Evolutionary conservation across 2,329 filamentous ascomycete genomes (phyloP), one percentile per base, ranked within the genome.

Genomic region (Epicoccum sorghinum): DNA sequence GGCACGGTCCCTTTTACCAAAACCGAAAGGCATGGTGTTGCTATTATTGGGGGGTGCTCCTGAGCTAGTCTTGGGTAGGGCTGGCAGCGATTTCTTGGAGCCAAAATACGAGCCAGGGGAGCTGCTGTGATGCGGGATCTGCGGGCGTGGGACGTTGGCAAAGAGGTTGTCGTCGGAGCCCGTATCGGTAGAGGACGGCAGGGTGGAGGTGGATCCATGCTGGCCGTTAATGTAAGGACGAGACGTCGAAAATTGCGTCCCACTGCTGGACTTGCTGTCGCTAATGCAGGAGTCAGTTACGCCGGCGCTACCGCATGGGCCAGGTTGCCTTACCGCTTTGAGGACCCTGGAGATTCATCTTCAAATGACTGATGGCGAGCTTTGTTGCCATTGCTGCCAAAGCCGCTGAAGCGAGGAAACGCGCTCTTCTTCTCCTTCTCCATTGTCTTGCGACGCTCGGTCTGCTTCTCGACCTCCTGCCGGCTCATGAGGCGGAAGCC

Each of bases 221-320:
- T 67, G 72, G 56, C 64, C 68, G 55, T 68, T 69, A 51, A 71
- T 67, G 58, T 76, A 76, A 38, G 69, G 68, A 41, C 72, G 66
- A 32, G 69, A 68, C 14, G 64, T 57, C 32, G 66, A 69, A 53
- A 66, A 70, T 55, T 73, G 69, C 39, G 72, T 73, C 36, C 70
- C 71, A 62, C 67, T 75, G 63, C 73, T 76, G n/a, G 72, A 74
- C 55, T 75, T 75, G 65, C 72, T 75, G 55, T 73, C 72, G 55
- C 72, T 75, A 66, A 59, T 59, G 59, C 58, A 60, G 49, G 52
- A 57, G 45, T 73, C 58, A 73, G 67, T 62, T 59, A 38, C 56
- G 58, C 61, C 60, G 62, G 55, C 59, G 63, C 65, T 61, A 64
- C 56, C 41, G 53, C 57, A 57, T 58, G 57, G 51, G 49, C 55